Percentiles rank a stretch among this genome's conserved stretches.
phyloP scores from a whole-genome alignment of 495 filamentous ascomycete genomes.

The Hypoxylon fragiforme region DNA sequence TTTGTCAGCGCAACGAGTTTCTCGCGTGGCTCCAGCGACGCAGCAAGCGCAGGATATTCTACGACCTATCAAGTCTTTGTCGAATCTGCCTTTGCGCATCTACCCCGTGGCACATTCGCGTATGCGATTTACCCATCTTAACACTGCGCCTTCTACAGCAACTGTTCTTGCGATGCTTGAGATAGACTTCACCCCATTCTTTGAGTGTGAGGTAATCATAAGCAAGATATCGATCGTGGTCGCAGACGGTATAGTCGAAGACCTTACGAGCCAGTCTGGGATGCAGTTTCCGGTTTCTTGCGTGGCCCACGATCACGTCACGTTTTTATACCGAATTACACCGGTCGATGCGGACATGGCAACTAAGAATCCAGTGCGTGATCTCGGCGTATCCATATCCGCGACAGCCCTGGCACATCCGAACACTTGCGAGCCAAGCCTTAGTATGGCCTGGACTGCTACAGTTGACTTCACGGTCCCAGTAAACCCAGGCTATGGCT shows the following conservation, averaged over 20 bases:
- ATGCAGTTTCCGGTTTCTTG: slow-evolving; percentile 68
- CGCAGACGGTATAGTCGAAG: slow-evolving; percentile 67
- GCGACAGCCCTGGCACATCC: slow-evolving; percentile 64
- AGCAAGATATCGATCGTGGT: slow-evolving; percentile 67
- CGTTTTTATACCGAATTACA: slow-evolving; percentile 77
- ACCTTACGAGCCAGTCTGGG: slow-evolving; percentile 60
- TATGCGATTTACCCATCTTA: slow-evolving; percentile 76
- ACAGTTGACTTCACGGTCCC: slow-evolving; percentile 81
- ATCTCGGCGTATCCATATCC: slow-evolving; percentile 63
- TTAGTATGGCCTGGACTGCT: slow-evolving; percentile 81
- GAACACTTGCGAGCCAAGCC: slow-evolving; percentile 67
- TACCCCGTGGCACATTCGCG: slow-evolving; percentile 83
- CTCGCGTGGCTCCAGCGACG: slow-evolving; percentile 68
- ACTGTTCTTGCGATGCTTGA: slow-evolving; percentile 80
- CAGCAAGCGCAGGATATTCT: slow-evolving; percentile 54
- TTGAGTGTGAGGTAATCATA: slow-evolving; percentile 71
- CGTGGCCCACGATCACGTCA: slow-evolving; percentile 80
- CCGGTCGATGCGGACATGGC: slow-evolving; percentile 64
- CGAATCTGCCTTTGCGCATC: slow-evolving; percentile 69
- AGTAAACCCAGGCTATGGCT: slow-evolving; percentile 58
- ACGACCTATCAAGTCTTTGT: slow-evolving; percentile 65
- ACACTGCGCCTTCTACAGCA: slow-evolving; percentile 63
- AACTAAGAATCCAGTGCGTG: slow-evolving; percentile 54
- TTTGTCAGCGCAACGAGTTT: slow-evolving; percentile 78
- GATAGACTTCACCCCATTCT: slow-evolving; percentile 83